These are phyloP conservation scores for Naganishia friedmannii DNA, from an alignment of 768 basidiomycete genomes.

Conservation along the genomic window DNA sequence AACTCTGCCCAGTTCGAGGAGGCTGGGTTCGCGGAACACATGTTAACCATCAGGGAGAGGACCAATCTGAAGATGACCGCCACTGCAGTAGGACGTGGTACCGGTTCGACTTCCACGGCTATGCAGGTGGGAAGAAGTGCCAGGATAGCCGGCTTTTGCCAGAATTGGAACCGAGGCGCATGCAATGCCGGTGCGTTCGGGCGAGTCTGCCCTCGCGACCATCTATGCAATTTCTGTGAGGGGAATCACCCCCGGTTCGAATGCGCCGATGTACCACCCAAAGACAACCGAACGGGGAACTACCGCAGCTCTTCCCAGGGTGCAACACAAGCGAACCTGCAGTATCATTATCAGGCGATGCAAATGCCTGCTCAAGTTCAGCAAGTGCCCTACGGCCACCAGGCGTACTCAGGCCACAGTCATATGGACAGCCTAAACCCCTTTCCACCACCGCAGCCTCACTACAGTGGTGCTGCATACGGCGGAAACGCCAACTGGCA, in stretches of 20 bases:
- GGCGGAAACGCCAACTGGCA: background rate
- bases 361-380: no score
- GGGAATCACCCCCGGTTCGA: background rate
- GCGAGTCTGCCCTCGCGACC: background rate
- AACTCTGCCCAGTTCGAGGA: background rate
- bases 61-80: background rate
- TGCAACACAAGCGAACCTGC: slow-evolving; percentile 5
- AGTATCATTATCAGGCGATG: no score
- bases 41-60: background rate
- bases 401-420: no score
- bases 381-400: no score
- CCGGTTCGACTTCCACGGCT: background rate
- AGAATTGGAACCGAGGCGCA: slow-evolving; percentile 7
- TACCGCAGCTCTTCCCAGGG: background rate
- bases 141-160: background rate
- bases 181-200: background rate
- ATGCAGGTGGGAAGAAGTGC: background rate
- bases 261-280: background rate
- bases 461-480: no score
- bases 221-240: background rate
- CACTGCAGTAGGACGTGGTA: background rate
- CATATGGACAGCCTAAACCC: no score
- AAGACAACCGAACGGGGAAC: background rate
- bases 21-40: background rate
- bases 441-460: no score